A percentile compares a stretch with the other conserved stretches of the same genome.
Evolutionary conservation across 106 monocot genomes (phyloP).

Genomic region (Dendrobium officinale): DNA sequence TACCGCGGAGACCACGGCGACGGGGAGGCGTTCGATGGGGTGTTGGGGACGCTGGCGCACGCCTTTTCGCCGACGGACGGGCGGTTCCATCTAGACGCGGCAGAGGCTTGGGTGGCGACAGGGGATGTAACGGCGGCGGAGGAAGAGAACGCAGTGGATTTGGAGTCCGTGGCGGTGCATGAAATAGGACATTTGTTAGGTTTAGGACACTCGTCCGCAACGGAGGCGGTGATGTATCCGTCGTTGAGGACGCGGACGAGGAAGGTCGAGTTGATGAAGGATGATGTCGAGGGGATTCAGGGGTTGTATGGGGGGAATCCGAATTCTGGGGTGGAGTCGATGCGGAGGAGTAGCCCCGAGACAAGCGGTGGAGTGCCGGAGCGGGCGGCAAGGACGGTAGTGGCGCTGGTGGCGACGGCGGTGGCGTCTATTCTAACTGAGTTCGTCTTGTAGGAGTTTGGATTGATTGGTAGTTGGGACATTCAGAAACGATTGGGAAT

Average conservation of each 20-base stretch:
- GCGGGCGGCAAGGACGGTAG: background rate
- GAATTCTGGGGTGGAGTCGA: slow-evolving; percentile 17
- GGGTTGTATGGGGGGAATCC: slow-evolving; percentile 73
- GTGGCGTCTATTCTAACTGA: background rate
- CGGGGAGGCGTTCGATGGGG: slow-evolving; percentile 78
- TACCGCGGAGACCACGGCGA: slow-evolving; percentile 75
- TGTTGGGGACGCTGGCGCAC: slow-evolving; percentile 80
- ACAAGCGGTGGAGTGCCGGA: slow-evolving; percentile 4
- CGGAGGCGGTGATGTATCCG: slow-evolving; percentile 60
- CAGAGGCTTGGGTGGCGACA: slow-evolving; percentile 65
- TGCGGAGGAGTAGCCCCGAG: background rate
- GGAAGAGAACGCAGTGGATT: slow-evolving; percentile 45
- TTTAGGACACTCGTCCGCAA: slow-evolving; percentile 50
- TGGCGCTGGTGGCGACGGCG: background rate
- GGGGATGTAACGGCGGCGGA: slow-evolving; percentile 29
- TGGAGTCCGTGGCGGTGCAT: slow-evolving; percentile 96
- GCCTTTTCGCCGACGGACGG: slow-evolving; percentile 93
- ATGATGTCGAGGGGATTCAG: slow-evolving; percentile 72
- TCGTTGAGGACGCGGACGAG: slow-evolving; percentile 34
- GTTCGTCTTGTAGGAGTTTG: background rate
- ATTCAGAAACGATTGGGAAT: too few relatives aligned
- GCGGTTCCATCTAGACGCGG: slow-evolving; percentile 75
- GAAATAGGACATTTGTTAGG: slow-evolving; percentile 79
- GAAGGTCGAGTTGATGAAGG: slow-evolving; percentile 53
- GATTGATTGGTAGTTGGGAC: too few relatives aligned